These are phyloP conservation scores for Sutorius eximius DNA, from an alignment of 1,284 basidiomycete species.

Conservation along the genomic window DNA sequence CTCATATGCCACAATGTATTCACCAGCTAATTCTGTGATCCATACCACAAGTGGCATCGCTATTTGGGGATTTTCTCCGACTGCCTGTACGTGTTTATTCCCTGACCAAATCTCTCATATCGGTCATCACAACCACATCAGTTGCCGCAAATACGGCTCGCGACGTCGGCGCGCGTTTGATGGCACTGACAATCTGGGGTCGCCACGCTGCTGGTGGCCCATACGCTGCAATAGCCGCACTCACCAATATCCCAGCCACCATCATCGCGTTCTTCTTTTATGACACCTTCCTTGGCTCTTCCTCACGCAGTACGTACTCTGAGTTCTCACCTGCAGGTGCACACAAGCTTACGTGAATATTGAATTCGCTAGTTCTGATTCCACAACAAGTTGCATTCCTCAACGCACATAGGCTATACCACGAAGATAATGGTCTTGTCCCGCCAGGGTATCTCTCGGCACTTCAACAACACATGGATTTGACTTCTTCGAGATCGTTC, in stretches of 20 bases:
- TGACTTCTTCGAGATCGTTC: not conserved
- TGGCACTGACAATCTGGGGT: constrained; percentile 59
- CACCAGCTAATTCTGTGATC: constrained; percentile 6
- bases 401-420: constrained; percentile 18
- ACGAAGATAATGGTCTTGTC: constrained; percentile 22
- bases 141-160: constrained; percentile 66
- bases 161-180: constrained; percentile 61
- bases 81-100: constrained; percentile 39
- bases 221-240: constrained; percentile 63
- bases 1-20: not conserved
- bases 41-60: constrained; percentile 41
- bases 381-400: constrained; percentile 21
- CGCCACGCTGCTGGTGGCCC: constrained; percentile 48
- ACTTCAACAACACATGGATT: constrained; percentile 2
- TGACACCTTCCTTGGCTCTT: constrained; percentile 47
- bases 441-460: constrained; percentile 16
- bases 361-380: constrained; percentile 16
- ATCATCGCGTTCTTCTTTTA: constrained; percentile 52
- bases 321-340: not conserved
- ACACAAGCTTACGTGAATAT: constrained; percentile 3
- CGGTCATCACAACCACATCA: constrained; percentile 18
- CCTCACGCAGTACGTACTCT: constrained; percentile 22
- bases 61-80: constrained; percentile 59
- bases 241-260: constrained; percentile 64
- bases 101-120: not conserved